Base-by-base conservation (phyloP, 1,284 basidiomycete genomes). In the Cutaneotrichosporon daszewskae region DNA sequence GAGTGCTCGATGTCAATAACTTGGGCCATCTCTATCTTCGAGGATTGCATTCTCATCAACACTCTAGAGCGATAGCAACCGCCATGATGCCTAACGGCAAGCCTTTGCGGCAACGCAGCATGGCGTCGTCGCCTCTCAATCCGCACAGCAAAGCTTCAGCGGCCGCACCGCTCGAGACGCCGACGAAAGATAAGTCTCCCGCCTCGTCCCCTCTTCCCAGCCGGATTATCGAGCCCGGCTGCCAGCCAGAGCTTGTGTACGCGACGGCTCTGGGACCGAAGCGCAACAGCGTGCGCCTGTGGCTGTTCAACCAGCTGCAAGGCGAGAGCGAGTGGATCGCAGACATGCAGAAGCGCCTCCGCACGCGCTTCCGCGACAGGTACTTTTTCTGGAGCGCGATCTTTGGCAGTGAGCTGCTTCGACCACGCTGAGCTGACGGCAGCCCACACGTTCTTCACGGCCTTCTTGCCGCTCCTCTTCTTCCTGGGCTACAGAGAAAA, bases 361-460 rank as follows among this genome's bases (percentile, higher is more conserved):
- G 87, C 22, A 79, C 76, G 1, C 80, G 84, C 1, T 82, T 77
- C 72, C 72, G 89, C 17, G 92, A 98, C 68, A 74, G 73, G 1
- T 96, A 87, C 64, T 96, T 98, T 64, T 82, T 94, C 47, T 88
- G 92, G 65, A 85, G 87, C 0, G 90, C 88, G 1, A 77, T 87
- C 0, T 77, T 95, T 35, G 88, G 88, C 0, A 88, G 68, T 69
- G 39, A 59, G 68, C 60, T 1, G 14, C n/a, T 12, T 16, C 11
- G 13, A 3, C 8, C n/a, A 6, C 16, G 19, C 28, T 19, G 14
- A 16, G 19, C 40, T 25, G 28, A 38, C 20, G 10, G 20, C 26
- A 31, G 68, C 90, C 0, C 92, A 96, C 63, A 92, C 87, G 0
- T 96, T 94, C 74, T 97, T 97, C 75, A 87, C 94, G 80, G 81